These are phyloP conservation scores for Backusella westeae DNA, from an alignment of 192 early-diverging fungal genomes.

Conservation along the genomic window DNA sequence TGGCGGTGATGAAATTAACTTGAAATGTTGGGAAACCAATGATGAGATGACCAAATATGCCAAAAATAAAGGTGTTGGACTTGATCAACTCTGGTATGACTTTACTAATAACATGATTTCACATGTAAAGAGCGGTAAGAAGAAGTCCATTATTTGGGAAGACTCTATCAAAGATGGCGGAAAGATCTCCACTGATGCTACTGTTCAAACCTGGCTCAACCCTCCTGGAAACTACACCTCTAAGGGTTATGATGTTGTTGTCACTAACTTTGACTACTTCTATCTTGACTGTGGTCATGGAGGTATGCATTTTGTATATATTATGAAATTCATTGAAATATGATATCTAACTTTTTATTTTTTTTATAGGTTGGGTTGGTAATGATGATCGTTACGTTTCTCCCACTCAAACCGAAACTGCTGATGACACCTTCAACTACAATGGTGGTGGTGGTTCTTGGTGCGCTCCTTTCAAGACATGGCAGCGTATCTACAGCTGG, in stretches of 20 bases:
- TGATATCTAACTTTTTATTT: not conserved
- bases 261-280: conserved; percentile 58
- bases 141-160: conserved; percentile 75
- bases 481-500: conserved; percentile 71
- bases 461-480: conserved; percentile 75
- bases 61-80: conserved; percentile 12
- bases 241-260: conserved; percentile 63
- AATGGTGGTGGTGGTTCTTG: conserved; percentile 56
- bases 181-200: conserved; percentile 48
- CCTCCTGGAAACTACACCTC: conserved; percentile 55
- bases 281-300: conserved; percentile 79
- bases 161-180: conserved; percentile 56
- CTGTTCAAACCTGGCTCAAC: conserved; percentile 65
- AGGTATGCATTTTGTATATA: conserved; percentile 5
- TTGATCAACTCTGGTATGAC: conserved; percentile 21
- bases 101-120: conserved; percentile 17
- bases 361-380: conserved; percentile 50
- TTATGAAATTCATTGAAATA: not conserved
- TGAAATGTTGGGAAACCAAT: conserved; percentile 54
- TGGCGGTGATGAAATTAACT: conserved; percentile 74
- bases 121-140: conserved; percentile 19
- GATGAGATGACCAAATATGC: conserved; percentile 33
- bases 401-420: conserved; percentile 29
- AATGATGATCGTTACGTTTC: conserved; percentile 55
- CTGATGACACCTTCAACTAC: conserved; percentile 36